Conservation (phyloP, 495 filamentous ascomycete genomes). For the Aspergillus leporis region DNA sequence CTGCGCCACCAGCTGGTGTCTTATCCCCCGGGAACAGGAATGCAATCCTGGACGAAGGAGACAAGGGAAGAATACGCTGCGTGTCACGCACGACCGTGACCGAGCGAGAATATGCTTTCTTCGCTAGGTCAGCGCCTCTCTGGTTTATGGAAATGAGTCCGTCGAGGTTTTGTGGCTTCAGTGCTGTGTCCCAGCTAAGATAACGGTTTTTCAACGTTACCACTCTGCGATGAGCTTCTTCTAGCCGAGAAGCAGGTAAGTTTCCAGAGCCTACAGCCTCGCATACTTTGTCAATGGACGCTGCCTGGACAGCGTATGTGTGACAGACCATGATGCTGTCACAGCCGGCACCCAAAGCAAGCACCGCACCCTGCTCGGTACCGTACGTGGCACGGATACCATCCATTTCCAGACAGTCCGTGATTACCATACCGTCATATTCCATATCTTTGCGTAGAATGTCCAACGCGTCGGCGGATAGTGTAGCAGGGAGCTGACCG, state of each 20-base stretch:
- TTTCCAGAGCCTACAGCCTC: conserved; percentile 41
- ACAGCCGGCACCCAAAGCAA: conserved; percentile 49
- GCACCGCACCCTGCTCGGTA: conserved; percentile 46
- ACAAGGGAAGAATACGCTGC: conserved; percentile 34
- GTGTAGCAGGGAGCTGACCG: conserved; percentile 36
- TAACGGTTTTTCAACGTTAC: conserved; percentile 37
- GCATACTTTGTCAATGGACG: conserved; percentile 41
- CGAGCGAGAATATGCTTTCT: conserved; percentile 41
- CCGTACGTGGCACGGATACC: conserved; percentile 49
- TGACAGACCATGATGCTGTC: conserved; percentile 55
- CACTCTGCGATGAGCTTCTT: conserved; percentile 40
- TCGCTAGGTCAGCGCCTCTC: conserved; percentile 24
- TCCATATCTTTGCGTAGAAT: conserved; percentile 44
- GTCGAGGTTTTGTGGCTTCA: conserved; percentile 17
- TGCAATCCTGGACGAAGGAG: conserved; percentile 32
- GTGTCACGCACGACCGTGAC: conserved; percentile 44
- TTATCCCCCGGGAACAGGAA: conserved; percentile 48
- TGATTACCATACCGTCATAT: conserved; percentile 42
- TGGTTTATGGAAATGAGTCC: conserved; percentile 26
- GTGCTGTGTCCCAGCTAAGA: conserved; percentile 30
- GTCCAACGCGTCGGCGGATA: conserved; percentile 35
- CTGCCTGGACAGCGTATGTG: conserved; percentile 47
- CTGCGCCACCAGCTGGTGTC: conserved; percentile 42
- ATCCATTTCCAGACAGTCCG: conserved; percentile 48
- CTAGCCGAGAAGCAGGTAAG: conserved; percentile 30